Percentiles rank a stretch among this genome's conserved stretches.
phyloP scores from a whole-genome alignment of 768 basidiomycete genomes.

The Gymnopilus dilepis region DNA sequence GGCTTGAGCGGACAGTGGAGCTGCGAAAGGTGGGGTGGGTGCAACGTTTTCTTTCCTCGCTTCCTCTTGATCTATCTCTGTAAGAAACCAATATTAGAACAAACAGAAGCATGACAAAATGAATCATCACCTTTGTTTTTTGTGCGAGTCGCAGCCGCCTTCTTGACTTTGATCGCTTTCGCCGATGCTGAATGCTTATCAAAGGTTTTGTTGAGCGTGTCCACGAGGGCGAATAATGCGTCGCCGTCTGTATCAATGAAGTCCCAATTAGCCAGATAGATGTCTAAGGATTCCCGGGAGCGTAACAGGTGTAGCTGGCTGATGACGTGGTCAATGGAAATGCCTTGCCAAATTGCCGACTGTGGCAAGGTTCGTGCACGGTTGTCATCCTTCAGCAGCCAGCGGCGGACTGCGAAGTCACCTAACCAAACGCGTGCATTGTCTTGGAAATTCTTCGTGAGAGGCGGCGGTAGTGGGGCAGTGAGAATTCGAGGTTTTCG shows the following conservation, averaged over 20 bases:
- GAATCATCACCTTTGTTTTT: constrained; percentile 1
- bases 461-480: neutral
- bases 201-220: neutral
- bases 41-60: neutral
- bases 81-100: neutral
- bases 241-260: constrained; percentile 2
- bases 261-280: neutral
- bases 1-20: too few species aligned
- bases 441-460: neutral
- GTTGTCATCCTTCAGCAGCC: neutral
- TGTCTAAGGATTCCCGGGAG: neutral
- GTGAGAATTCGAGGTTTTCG: neutral
- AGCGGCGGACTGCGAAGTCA: constrained; percentile 1
- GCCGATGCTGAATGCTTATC: neutral
- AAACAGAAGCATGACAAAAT: neutral
- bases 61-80: neutral
- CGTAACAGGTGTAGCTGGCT: neutral
- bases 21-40: too few species aligned
- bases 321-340: neutral
- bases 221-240: neutral
- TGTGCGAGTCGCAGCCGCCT: neutral
- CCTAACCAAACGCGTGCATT: neutral
- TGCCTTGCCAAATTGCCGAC: neutral
- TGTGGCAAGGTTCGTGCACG: neutral
- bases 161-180: neutral